phyloP scores from a whole-genome alignment of 2,329 filamentous ascomycete species.

The Colletotrichum eremochloae region DNA sequence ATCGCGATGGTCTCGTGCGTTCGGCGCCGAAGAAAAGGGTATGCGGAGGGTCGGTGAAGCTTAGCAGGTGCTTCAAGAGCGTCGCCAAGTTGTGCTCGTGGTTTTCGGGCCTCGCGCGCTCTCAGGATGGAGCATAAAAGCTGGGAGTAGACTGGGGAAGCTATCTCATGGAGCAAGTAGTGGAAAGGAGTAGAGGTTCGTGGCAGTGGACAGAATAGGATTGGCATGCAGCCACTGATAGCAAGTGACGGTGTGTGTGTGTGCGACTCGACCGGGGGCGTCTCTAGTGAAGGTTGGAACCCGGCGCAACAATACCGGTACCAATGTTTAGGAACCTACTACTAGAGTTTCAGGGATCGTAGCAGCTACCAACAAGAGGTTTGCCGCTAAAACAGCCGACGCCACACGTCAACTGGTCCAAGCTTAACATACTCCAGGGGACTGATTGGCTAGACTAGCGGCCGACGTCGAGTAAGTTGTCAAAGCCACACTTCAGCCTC shows the following conservation, averaged over 20 bases:
- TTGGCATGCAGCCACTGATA: conserved; percentile 38
- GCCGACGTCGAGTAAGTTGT: conserved; percentile 28
- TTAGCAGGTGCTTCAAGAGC: conserved; percentile 9
- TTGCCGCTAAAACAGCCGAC: conserved; percentile 32
- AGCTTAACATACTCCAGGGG: conserved; percentile 3
- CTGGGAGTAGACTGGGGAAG: conserved; percentile 26
- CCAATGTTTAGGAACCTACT: conserved; percentile 14
- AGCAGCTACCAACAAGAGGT: conserved; percentile 31
- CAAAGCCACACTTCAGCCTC: conserved; percentile 39
- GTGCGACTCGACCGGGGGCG: conserved; percentile 35
- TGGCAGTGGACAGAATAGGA: conserved; percentile 22
- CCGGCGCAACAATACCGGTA: conserved; percentile 12
- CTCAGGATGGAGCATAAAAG: conserved; percentile 5
- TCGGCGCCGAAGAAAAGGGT: conserved; percentile 3
- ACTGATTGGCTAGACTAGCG: conserved; percentile 20
- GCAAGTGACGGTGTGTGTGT: conserved; percentile 36
- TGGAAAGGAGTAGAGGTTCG: conserved; percentile 18
- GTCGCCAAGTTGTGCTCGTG: neutral
- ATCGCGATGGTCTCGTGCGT: conserved; percentile 30
- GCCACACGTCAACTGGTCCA: conserved; percentile 35
- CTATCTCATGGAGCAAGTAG: conserved; percentile 22
- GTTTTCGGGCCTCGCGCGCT: conserved; percentile 8
- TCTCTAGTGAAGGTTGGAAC: conserved; percentile 20
- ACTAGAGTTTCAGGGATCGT: conserved; percentile 40
- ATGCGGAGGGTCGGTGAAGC: conserved; percentile 22